Base-by-base conservation (phyloP, 352 stramenopile species). In the Aphanomyces euteiches region DNA sequence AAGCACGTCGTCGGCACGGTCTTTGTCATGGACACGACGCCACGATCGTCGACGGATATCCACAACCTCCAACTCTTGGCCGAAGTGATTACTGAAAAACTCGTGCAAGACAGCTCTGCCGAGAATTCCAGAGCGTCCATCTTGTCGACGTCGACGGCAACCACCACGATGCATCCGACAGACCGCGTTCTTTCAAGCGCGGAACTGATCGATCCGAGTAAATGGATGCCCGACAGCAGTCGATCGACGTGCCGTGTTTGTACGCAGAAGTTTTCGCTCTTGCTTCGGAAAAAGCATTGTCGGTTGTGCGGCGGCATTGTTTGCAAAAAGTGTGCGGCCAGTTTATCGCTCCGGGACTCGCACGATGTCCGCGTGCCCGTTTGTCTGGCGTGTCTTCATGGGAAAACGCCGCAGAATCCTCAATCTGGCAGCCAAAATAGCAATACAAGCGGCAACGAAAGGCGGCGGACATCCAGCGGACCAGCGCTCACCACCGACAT, bases 221-320 rank as follows among this genome's bases (percentile, higher is more conserved):
- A 89, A 64, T 95, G 87, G 87, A 83, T 93, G 8, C 92, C 92
- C 39, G 83, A 93, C 64, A 82, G 92, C 59, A 82, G 91, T 68
- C 85, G 87, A 2, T 92, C 91, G 67, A 89, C 83, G 63, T 95
- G 87, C 66, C 82, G 91, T 74, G 92, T 90, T 12, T 92, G 84
- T 60, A 72, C 75, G 7, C 53, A 68, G 43, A 82, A 81, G 63
- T 92, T 92, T 70, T 77, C 79, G 0, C 41, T 90, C 38, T 74
- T 92, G 28, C 79, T 73, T 15, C 78, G 79, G 0, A 92, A 92
- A 59, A 56, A 76, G 10, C 78, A 80, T 34, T 92, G 84, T 67
- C 81, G 83, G 65, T 83, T 83, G 65, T 92, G 84, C 57, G 84
- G 84, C 19, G 81, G 90, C 76, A 83, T 92, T 21, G 79, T 90